A percentile compares a stretch with the other conserved stretches of the same genome.
Evolutionary conservation across 176 grass and related monocot species (phyloP).

Genomic region (Oryza punctata): DNA sequence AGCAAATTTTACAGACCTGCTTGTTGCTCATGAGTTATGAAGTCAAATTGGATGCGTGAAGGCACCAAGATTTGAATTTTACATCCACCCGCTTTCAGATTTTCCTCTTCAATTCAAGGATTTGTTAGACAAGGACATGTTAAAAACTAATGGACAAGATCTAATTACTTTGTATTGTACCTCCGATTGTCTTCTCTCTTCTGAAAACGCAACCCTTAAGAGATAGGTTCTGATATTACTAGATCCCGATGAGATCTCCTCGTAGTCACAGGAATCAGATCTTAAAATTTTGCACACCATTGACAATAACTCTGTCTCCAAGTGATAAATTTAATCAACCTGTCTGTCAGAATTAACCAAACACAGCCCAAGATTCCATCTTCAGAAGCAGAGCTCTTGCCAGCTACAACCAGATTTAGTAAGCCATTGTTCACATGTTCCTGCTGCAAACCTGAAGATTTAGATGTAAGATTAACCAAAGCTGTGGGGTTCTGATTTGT

Average conservation of each 20-base stretch:
- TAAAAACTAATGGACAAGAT: neutral
- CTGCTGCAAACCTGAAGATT: neutral
- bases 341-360: conserved; percentile 4
- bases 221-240: conserved; percentile 17
- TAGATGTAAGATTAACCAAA: neutral
- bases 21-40: neutral
- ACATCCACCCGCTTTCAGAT: neutral
- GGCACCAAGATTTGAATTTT: neutral
- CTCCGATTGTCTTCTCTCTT: conserved; percentile 24
- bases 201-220: conserved; percentile 6
- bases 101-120: neutral
- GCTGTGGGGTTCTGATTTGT: conserved; percentile 28
- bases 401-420: conserved; percentile 13
- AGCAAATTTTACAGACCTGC: too few relatives aligned
- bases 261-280: neutral
- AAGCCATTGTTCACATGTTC: neutral
- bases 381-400: neutral
- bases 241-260: conserved; percentile 24
- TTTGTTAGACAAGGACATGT: neutral
- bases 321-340: neutral
- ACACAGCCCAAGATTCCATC: conserved; percentile 26
- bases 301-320: neutral
- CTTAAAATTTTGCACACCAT: neutral
- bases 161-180: conserved; percentile 17
- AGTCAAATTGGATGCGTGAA: neutral